These are phyloP conservation scores for Yamadazyma kanchanaburiensis DNA, from an alignment of 1,139 yeast species.

Conservation along the genomic window DNA sequence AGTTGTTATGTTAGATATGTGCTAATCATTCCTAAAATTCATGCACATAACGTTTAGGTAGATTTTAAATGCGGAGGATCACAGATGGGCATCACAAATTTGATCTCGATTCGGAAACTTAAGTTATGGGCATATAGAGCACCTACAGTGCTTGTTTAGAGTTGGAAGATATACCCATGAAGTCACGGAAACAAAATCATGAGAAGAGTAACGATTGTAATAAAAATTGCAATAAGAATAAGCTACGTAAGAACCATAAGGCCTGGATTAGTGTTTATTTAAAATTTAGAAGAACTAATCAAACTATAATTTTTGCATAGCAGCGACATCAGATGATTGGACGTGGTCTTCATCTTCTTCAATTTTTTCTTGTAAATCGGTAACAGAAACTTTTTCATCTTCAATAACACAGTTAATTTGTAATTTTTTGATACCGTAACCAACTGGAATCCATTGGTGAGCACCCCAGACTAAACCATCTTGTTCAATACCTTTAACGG, in stretches of 20 bases:
- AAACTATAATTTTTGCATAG: slow-evolving; percentile 90
- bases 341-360: slow-evolving; percentile 99
- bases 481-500: slow-evolving; percentile 77
- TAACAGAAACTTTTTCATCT: slow-evolving; percentile 93
- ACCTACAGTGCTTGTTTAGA: too few species aligned
- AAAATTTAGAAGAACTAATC: not conserved
- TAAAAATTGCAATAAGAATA: too few species aligned
- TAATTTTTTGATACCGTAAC: slow-evolving; percentile 99
- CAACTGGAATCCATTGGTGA: slow-evolving; percentile 92
- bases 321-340: slow-evolving; percentile 97
- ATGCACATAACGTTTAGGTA: too few species aligned
- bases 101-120: too few species aligned
- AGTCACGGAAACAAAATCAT: too few species aligned
- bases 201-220: too few species aligned
- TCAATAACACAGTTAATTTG: slow-evolving; percentile 98
- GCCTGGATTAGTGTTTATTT: not conserved
- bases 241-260: not conserved
- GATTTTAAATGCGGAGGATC: too few species aligned
- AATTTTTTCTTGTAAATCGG: slow-evolving; percentile 77
- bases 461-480: slow-evolving; percentile 99
- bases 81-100: too few species aligned
- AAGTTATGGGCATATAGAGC: too few species aligned
- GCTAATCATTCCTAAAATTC: too few species aligned
- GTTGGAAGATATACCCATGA: too few species aligned
- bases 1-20: too few species aligned